Evolutionary conservation across 2,329 filamentous ascomycete genomes (phyloP).

Genomic region (Trichoderma brevicompactum): DNA sequence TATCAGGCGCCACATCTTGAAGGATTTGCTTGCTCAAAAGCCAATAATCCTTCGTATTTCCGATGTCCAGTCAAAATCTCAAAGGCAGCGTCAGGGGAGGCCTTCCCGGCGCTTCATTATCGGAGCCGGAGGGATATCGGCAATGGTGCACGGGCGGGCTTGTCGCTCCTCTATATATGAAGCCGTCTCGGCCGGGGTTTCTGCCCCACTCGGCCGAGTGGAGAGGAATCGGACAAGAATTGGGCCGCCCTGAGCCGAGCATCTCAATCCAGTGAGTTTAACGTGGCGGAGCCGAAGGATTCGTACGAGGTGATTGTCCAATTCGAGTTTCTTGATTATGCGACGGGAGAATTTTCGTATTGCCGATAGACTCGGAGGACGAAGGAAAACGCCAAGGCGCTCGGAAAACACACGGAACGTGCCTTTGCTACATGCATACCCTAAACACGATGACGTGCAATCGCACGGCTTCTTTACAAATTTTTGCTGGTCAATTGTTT

Average conservation of each 20-base stretch:
- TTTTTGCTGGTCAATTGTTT: neutral
- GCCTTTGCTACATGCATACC: neutral
- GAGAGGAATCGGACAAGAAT: conserved; percentile 1
- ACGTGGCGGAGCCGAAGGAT: conserved; percentile 12
- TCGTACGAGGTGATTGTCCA: too few relatives aligned
- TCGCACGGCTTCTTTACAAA: neutral
- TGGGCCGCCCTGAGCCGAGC: conserved; percentile 1
- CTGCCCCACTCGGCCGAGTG: conserved; percentile 27
- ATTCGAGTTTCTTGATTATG: neutral
- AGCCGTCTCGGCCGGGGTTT: conserved; percentile 1
- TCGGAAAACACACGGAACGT: neutral
- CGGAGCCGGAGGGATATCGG: conserved; percentile 1
- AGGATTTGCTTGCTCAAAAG: neutral
- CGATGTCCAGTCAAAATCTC: neutral
- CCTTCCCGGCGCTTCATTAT: neutral
- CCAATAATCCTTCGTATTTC: neutral
- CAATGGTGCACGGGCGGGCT: neutral
- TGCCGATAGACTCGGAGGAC: neutral
- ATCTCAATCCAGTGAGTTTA: neutral
- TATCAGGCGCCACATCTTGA: neutral
- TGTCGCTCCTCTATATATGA: too few relatives aligned
- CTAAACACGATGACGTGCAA: neutral
- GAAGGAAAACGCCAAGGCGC: neutral
- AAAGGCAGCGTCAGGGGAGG: neutral
- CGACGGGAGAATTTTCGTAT: neutral